Evolutionary conservation across 139 green algal species (phyloP).

Genomic region (Eudorina sp.): DNA sequence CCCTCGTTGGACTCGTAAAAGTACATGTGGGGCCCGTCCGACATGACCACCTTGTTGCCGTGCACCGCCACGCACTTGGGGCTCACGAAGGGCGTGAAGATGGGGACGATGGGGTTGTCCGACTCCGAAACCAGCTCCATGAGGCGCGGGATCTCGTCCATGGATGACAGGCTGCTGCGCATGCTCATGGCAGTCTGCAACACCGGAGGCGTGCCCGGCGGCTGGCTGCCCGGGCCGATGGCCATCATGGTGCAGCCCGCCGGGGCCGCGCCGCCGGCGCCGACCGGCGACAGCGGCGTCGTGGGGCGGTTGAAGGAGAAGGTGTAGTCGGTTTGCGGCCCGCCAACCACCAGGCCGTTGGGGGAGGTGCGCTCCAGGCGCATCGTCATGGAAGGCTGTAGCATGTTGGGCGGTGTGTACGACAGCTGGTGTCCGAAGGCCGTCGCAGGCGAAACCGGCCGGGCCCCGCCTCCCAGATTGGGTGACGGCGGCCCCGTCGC

Average conservation of each 20-base stretch:
- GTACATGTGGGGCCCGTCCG: constrained; percentile 44
- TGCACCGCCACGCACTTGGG: constrained; percentile 4
- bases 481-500: background rate
- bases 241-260: background rate
- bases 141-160: constrained; percentile 45
- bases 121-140: constrained; percentile 48
- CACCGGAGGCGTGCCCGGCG: background rate
- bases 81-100: constrained; percentile 42
- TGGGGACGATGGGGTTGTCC: constrained; percentile 45
- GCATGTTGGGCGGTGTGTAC: constrained; percentile 31
- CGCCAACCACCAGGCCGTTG: constrained; percentile 8
- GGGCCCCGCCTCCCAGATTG: background rate
- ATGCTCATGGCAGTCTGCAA: constrained; percentile 30
- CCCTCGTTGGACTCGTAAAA: constrained; percentile 46
- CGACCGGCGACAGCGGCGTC: background rate
- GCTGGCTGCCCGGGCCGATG: background rate
- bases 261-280: background rate
- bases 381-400: constrained; percentile 49
- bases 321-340: background rate
- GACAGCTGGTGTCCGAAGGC: constrained; percentile 16
- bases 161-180: background rate
- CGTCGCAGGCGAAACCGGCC: background rate
- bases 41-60: constrained; percentile 47
- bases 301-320: background rate
- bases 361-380: constrained; percentile 29